A percentile compares a stretch with the other conserved stretches of the same genome.
phyloP scores from a whole-genome alignment of 352 stramenopile species.

The Thalassiosira tumida region DNA sequence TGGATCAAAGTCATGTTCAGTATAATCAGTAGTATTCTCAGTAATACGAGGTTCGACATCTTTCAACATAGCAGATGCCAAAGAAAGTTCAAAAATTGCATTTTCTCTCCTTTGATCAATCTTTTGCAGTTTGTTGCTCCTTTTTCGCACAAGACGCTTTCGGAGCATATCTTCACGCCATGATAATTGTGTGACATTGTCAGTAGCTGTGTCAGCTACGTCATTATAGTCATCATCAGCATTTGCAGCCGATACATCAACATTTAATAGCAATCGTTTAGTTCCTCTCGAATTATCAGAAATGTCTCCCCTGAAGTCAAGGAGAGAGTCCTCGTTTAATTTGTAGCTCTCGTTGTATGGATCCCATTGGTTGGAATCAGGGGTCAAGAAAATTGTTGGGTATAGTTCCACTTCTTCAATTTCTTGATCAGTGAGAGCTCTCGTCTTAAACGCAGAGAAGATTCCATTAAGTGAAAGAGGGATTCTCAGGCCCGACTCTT shows the following conservation, averaged over 20 bases:
- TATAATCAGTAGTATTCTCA: too few relatives aligned
- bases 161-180: too few relatives aligned
- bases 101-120: not conserved
- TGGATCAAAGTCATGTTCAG: too few relatives aligned
- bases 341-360: not conserved
- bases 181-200: too few relatives aligned
- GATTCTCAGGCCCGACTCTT: slow-evolving; percentile 60
- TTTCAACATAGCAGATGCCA: not conserved
- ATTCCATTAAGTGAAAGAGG: slow-evolving; percentile 70
- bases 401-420: slow-evolving; percentile 31
- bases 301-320: slow-evolving; percentile 30
- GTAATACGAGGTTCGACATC: too few relatives aligned
- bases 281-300: not conserved
- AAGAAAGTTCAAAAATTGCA: not conserved
- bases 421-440: slow-evolving; percentile 52
- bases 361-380: slow-evolving; percentile 21
- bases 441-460: slow-evolving; percentile 77
- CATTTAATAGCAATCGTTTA: not conserved
- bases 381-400: slow-evolving; percentile 18
- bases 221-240: too few relatives aligned
- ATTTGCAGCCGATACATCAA: not conserved
- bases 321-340: slow-evolving; percentile 4
- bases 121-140: not conserved
- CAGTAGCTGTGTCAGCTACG: too few relatives aligned
- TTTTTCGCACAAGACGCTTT: too few relatives aligned